These are phyloP conservation scores for Saturnispora dispora DNA, from an alignment of 805 yeast genomes.

Conservation along the genomic window DNA sequence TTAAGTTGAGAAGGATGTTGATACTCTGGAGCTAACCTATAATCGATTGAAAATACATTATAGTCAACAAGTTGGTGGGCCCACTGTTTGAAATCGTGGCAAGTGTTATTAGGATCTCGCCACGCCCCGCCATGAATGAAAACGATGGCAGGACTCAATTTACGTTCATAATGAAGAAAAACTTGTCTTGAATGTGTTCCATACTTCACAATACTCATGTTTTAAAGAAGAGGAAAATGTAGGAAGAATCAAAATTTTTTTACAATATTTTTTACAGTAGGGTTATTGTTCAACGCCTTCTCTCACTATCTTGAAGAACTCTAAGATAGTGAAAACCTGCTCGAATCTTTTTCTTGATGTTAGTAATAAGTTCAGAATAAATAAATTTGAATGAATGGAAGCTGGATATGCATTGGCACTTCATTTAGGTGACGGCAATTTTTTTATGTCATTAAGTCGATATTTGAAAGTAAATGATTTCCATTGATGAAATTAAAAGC, in stretches of 20 bases:
- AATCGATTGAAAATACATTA: slow-evolving; percentile 41
- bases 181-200: not conserved
- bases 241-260: not conserved
- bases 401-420: not conserved
- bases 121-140: slow-evolving; percentile 88
- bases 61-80: slow-evolving; percentile 8
- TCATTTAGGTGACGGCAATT: not conserved
- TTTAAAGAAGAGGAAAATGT: not conserved
- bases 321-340: not conserved
- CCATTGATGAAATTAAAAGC: slow-evolving; percentile 3
- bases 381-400: not conserved
- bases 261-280: not conserved
- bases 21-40: slow-evolving; percentile 41
- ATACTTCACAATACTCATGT: not conserved
- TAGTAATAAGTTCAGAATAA: not conserved
- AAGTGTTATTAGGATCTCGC: slow-evolving; percentile 62
- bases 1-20: slow-evolving; percentile 52
- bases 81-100: slow-evolving; percentile 37
- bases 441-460: not conserved
- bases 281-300: not conserved
- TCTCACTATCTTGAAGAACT: not conserved
- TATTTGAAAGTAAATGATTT: not conserved
- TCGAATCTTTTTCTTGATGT: not conserved
- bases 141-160: slow-evolving; percentile 21
- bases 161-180: not conserved